These are phyloP conservation scores for Boletus reticulatus DNA, from an alignment of 768 basidiomycete genomes.

Conservation along the genomic window DNA sequence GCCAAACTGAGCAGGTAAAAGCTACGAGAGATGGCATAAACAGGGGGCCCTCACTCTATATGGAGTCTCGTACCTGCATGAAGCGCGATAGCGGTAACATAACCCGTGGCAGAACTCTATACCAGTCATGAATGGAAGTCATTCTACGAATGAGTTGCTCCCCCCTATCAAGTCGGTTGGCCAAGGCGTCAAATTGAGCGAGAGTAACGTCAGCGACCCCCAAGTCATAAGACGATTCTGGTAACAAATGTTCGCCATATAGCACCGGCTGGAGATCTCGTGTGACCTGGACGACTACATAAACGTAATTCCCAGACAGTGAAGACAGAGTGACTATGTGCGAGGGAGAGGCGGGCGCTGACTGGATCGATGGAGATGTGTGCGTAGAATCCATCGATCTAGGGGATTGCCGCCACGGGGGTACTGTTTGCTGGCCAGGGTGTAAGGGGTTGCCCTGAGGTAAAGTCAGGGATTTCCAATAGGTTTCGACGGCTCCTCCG, in stretches of 20 bases:
- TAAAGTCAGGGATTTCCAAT: slow-evolving; percentile 82
- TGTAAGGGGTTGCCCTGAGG: slow-evolving; percentile 27
- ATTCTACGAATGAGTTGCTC: slow-evolving; percentile 32
- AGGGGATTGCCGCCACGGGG: slow-evolving; percentile 35
- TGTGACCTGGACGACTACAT: slow-evolving; percentile 88
- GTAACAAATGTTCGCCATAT: slow-evolving; percentile 73
- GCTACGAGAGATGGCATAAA: slow-evolving; percentile 37
- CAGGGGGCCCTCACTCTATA: slow-evolving; percentile 1
- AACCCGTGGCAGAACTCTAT: slow-evolving; percentile 41
- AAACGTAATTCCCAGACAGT: slow-evolving; percentile 83
- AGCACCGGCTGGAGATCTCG: slow-evolving; percentile 89
- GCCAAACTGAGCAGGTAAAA: slow-evolving; percentile 60
- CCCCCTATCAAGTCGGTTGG: slow-evolving; percentile 47
- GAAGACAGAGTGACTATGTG: slow-evolving; percentile 84
- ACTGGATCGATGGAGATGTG: slow-evolving; percentile 69
- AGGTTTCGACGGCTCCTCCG: slow-evolving; percentile 94
- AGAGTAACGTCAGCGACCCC: slow-evolving; percentile 83
- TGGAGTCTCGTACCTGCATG: slow-evolving; percentile 54
- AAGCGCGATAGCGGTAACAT: slow-evolving; percentile 79
- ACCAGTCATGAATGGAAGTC: slow-evolving; percentile 43
- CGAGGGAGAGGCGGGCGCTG: slow-evolving; percentile 42
- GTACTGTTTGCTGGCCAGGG: slow-evolving; percentile 36
- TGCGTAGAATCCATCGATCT: slow-evolving; percentile 52
- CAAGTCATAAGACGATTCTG: slow-evolving; percentile 69
- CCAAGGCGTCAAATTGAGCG: slow-evolving; percentile 73